phyloP scores from a whole-genome alignment of 768 basidiomycete genomes.

The Boletus subparvulus region DNA sequence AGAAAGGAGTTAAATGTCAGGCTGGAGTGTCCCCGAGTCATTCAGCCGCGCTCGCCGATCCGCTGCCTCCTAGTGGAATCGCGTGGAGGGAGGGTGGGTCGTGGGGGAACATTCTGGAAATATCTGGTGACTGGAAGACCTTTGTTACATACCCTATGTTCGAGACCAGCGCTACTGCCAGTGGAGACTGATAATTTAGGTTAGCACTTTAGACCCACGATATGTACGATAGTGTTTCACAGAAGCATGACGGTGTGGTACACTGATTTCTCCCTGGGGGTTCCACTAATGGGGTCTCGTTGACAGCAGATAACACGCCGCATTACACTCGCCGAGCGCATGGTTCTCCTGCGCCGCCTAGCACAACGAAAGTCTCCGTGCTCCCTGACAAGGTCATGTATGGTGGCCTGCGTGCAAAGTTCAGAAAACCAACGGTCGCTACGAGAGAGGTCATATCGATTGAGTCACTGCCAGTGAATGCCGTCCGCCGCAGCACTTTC shows the following conservation, averaged over 20 bases:
- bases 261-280: neutral
- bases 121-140: neutral
- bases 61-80: conserved; percentile 3
- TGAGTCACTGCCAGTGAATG: neutral
- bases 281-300: neutral
- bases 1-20: neutral
- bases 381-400: neutral
- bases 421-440: neutral
- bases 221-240: neutral
- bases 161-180: neutral
- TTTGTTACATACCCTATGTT: neutral
- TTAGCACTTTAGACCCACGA: neutral
- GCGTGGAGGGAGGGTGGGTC: neutral
- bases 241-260: neutral
- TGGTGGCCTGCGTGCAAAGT: neutral
- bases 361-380: neutral
- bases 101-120: neutral
- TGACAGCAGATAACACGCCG: neutral
- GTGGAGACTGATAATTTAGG: neutral
- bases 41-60: conserved; percentile 15
- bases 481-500: neutral
- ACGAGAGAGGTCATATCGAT: neutral
- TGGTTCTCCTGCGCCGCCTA: neutral
- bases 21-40: neutral
- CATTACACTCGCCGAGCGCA: neutral